Percentiles rank a stretch among this genome's conserved stretches.
Conservation (phyloP, 2,329 filamentous ascomycete species). For the Scortechinia acanthostroma region DNA sequence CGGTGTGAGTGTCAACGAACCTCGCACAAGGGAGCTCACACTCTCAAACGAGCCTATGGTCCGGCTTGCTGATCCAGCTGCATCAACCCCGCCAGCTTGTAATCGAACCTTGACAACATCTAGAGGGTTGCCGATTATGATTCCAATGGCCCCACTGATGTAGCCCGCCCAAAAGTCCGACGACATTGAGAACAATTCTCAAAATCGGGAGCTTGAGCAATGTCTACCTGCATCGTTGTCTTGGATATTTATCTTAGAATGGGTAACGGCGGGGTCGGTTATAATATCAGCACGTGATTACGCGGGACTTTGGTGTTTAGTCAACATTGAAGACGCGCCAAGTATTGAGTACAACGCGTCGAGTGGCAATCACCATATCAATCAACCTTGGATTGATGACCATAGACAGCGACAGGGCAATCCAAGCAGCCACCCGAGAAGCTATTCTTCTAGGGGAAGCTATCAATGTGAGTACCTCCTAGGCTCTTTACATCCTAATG, state of each 20-base stretch:
- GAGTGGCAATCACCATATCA: background rate
- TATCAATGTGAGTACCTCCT: too few relatives aligned
- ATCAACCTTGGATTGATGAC: too few relatives aligned
- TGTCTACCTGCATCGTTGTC: too few relatives aligned
- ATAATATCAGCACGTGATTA: background rate
- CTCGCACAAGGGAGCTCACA: background rate
- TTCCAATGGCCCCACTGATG: constrained; percentile 76
- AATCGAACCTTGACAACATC: constrained; percentile 74
- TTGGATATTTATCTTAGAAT: background rate
- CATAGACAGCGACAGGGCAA: background rate
- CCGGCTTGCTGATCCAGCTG: constrained; percentile 8
- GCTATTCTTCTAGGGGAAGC: too few relatives aligned
- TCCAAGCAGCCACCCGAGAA: too few relatives aligned
- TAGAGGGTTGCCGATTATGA: constrained; percentile 82
- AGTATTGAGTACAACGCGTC: constrained; percentile 6
- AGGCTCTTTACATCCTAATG: too few relatives aligned
- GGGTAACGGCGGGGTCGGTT: background rate
- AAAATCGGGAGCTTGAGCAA: background rate
- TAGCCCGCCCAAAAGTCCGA: constrained; percentile 94
- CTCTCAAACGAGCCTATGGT: background rate
- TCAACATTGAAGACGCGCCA: constrained; percentile 6
- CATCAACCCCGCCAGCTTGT: constrained; percentile 47
- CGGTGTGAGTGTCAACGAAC: background rate
- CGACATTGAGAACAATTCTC: constrained; percentile 48
- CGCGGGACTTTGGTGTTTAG: constrained; percentile 4